A percentile compares a stretch with the other conserved stretches of the same genome.
phyloP scores from a whole-genome alignment of 129 eudicot species.

The Solidago caesia region DNA sequence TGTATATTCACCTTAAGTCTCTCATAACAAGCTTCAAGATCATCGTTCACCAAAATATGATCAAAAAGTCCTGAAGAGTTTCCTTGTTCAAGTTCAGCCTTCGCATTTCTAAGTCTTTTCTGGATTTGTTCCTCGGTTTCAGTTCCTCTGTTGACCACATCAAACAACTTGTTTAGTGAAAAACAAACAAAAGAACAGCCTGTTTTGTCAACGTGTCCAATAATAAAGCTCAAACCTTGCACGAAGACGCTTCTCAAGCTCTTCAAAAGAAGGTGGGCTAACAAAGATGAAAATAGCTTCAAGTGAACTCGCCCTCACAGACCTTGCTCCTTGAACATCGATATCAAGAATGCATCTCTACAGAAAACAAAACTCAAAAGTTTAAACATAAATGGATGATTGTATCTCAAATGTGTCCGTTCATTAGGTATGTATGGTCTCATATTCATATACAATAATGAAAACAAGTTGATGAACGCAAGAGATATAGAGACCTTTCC shows the following conservation, averaged over 20 bases:
- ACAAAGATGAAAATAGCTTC: constrained; percentile 88
- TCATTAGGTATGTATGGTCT: background rate
- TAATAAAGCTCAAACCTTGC: constrained; percentile 51
- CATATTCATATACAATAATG: background rate
- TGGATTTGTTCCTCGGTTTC: constrained; percentile 85
- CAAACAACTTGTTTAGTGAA: constrained; percentile 9
- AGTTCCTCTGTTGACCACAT: constrained; percentile 55
- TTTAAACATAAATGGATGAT: background rate
- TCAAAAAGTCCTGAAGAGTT: constrained; percentile 62
- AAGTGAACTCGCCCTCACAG: constrained; percentile 86
- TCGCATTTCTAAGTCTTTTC: constrained; percentile 73
- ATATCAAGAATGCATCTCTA: constrained; percentile 99
- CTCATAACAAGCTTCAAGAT: constrained; percentile 59
- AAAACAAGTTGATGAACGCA: background rate
- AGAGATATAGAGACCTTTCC: constrained; percentile 64
- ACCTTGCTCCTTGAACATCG: constrained; percentile 97
- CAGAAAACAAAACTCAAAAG: constrained; percentile 35
- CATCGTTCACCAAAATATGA: constrained; percentile 70
- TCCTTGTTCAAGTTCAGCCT: constrained; percentile 68
- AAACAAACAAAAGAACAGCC: background rate
- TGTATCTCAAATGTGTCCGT: background rate
- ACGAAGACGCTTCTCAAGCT: constrained; percentile 93
- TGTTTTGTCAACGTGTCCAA: background rate
- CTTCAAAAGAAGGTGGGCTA: constrained; percentile 88
- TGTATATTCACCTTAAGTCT: constrained; percentile 57